These are phyloP conservation scores for Phallus indusiatus DNA, from an alignment of 768 basidiomycete species.

Conservation along the genomic window DNA sequence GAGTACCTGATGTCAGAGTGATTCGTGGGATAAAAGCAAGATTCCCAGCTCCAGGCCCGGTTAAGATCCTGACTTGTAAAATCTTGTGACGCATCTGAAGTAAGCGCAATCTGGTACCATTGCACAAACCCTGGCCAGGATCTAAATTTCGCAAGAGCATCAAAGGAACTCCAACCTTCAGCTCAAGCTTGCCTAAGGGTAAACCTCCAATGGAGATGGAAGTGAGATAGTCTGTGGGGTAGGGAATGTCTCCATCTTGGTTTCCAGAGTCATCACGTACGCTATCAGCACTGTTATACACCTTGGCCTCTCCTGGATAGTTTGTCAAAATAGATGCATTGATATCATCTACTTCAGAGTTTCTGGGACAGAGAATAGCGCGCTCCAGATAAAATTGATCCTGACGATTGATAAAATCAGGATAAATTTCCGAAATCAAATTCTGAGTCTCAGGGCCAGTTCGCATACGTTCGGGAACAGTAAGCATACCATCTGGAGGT, in stretches of 20 bases:
- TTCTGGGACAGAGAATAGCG: constrained; percentile 26
- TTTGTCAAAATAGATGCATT: constrained; percentile 14
- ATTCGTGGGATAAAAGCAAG: background rate
- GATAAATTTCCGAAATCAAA: constrained; percentile 23
- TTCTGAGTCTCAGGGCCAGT: constrained; percentile 13
- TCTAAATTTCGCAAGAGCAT: constrained; percentile 37
- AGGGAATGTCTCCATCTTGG: constrained; percentile 17
- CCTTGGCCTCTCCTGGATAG: constrained; percentile 14
- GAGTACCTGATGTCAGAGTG: background rate
- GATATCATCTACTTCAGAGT: constrained; percentile 28
- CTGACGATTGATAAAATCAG: constrained; percentile 8
- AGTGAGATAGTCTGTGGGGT: constrained; percentile 29
- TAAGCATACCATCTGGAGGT: constrained; percentile 15
- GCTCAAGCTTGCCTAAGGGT: constrained; percentile 27
- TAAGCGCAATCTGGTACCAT: background rate
- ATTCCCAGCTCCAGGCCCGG: background rate
- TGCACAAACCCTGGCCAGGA: constrained; percentile 13
- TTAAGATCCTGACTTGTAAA: background rate
- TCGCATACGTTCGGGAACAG: constrained; percentile 21
- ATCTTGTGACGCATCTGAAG: background rate
- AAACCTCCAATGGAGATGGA: constrained; percentile 29
- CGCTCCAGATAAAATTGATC: constrained; percentile 15
- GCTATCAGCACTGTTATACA: constrained; percentile 16
- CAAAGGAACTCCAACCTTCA: constrained; percentile 21
- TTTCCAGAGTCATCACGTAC: constrained; percentile 14